Evolutionary conservation across 768 basidiomycete genomes (phyloP), one percentile per base, ranked within the genome.

Genomic region (Boletus vinaceobasis): DNA sequence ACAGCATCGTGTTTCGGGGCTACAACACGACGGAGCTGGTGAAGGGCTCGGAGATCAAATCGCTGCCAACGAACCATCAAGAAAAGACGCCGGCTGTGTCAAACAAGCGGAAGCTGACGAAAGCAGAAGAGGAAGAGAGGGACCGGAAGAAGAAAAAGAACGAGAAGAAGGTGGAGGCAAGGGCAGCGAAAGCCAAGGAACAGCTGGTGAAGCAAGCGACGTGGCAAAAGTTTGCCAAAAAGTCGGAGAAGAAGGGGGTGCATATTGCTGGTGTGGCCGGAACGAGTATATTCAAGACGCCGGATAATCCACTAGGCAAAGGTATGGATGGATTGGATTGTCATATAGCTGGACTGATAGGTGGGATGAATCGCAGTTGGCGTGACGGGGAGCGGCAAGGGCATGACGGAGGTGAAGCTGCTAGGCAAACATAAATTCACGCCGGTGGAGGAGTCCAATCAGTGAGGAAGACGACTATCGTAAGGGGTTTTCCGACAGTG

Each of bases 201-300:
- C 93, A 95, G 74, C 78, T 74, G 32, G 77, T 76, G 58, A 92
- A 93, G 73, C 91, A 94, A 74, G 83, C 82, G 55, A 85, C 85
- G 43, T 96, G 93, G 93, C 91, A 94, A 75, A 91, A 91, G 75
- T 96, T 96, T 75, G 86, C 93, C 21, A 96, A 94, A 77, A 96
- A 96, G 75, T 83, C 86, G 29, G 90, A 93, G 71, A 93, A 88
- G 80, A 95, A 95, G 72, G 93, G 93, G 9, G 84, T 93, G 32
- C 85, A 88, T 68, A 94, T 95, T 54, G 93, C 93, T 29, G 93
- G 93, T 26, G 81, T 92, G 33, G 74, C 87, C 31, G 93, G 93
- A 27, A 93, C 88, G 59, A 93, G 90, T 64, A 94, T 94, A 60
- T 95, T 95, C 79, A 92, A 93, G 75, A 95, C 91, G 5, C 93